Evolutionary conservation across 23 red algal genomes (phyloP).

Genomic region (Gracilaria gracilis): DNA sequence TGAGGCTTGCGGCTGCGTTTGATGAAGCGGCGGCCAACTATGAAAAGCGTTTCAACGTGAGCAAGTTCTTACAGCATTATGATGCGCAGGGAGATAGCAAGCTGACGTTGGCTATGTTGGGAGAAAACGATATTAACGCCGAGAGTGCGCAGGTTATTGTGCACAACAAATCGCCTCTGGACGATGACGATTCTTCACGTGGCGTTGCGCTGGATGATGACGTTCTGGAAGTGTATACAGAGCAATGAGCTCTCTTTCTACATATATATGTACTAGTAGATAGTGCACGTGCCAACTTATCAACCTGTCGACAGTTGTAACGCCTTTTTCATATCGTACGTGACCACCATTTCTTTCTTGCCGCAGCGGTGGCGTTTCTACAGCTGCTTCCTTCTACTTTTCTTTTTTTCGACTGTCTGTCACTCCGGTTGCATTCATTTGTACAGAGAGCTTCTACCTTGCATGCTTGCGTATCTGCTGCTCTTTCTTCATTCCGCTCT

Average conservation of each 20-base stretch:
- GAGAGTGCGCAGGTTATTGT: constrained; percentile 28
- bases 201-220: constrained; percentile 52
- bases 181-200: constrained; percentile 15
- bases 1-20: constrained; percentile 52
- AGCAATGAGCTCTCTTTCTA: background rate
- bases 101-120: constrained; percentile 65
- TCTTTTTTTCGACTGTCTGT: constrained; percentile 1
- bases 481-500: background rate
- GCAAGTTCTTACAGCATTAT: constrained; percentile 70
- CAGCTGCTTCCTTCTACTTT: background rate
- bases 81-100: constrained; percentile 50
- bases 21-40: constrained; percentile 42
- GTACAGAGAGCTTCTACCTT: constrained; percentile 14
- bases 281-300: background rate
- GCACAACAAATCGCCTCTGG: background rate
- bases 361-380: background rate
- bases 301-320: too few species aligned
- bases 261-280: background rate
- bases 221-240: constrained; percentile 46
- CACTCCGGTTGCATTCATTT: background rate
- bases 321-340: background rate
- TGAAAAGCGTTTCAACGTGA: constrained; percentile 63
- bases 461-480: background rate
- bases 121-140: constrained; percentile 57
- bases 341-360: background rate